These are phyloP conservation scores for Pseudogymnoascus sp. DNA, from an alignment of 2,329 filamentous ascomycete genomes.

Conservation along the genomic window DNA sequence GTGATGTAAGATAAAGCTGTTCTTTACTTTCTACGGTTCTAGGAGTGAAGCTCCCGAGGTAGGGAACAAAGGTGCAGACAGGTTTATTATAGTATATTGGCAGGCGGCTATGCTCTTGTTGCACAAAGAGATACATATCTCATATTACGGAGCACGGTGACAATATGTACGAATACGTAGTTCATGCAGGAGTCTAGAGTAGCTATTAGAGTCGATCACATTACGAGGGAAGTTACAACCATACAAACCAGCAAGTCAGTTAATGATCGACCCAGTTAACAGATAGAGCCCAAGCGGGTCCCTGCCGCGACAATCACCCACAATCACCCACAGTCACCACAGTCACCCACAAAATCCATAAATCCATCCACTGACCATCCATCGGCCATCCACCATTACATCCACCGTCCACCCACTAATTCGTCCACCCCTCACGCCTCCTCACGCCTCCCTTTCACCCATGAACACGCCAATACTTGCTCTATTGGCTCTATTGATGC, in stretches of 20 bases:
- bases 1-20: not conserved
- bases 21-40: not conserved
- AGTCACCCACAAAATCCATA: too few relatives aligned
- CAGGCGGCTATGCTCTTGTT: not conserved
- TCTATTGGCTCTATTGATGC: not conserved
- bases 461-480: not conserved
- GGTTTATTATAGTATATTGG: not conserved
- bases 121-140: not conserved
- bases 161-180: not conserved
- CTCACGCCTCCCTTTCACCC: not conserved
- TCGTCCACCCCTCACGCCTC: not conserved
- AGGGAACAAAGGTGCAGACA: not conserved
- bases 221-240: not conserved
- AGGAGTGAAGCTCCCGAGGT: not conserved
- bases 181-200: not conserved
- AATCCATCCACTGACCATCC: not conserved
- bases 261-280: not conserved
- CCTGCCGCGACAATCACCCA: not conserved
- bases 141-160: too few relatives aligned
- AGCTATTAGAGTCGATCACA: not conserved
- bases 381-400: not conserved
- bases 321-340: too few relatives aligned
- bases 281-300: constrained; percentile 5
- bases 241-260: too few relatives aligned
- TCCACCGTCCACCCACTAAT: not conserved